Conservation (phyloP, 2,329 filamentous ascomycete genomes). For the Microcyclospora tardicrescens region DNA sequence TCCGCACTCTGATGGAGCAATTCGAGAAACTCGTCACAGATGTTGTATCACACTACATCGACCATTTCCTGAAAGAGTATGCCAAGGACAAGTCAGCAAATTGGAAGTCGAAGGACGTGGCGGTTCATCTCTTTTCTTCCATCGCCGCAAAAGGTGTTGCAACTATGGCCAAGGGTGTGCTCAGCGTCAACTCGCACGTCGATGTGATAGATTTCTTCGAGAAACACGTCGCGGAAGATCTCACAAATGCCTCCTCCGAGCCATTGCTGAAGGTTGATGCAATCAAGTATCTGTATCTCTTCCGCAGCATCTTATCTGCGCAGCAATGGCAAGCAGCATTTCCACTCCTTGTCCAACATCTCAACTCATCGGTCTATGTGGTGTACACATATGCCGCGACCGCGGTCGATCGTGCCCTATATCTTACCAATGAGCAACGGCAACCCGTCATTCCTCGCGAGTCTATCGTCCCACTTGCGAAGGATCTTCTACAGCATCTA, state of each 20-base stretch:
- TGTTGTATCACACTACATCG: conserved; percentile 78
- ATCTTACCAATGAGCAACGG: conserved; percentile 62
- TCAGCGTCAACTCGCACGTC: conserved; percentile 61
- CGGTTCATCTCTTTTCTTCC: conserved; percentile 90
- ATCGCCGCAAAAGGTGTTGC: conserved; percentile 85
- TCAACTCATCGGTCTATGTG: conserved; percentile 83
- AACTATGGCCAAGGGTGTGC: conserved; percentile 79
- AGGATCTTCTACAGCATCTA: conserved; percentile 75
- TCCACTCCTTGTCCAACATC: conserved; percentile 77
- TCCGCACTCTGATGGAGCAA: conserved; percentile 75
- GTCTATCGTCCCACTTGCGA: conserved; percentile 68
- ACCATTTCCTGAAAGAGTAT: conserved; percentile 67
- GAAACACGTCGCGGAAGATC: conserved; percentile 77
- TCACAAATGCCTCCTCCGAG: conserved; percentile 58
- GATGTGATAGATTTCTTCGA: conserved; percentile 93
- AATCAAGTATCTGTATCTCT: conserved; percentile 95
- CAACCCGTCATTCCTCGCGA: conserved; percentile 66
- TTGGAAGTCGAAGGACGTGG: conserved; percentile 97
- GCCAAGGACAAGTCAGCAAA: conserved; percentile 54
- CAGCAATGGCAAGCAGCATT: conserved; percentile 87
- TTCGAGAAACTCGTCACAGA: conserved; percentile 76
- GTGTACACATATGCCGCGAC: conserved; percentile 97
- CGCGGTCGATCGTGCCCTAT: conserved; percentile 84
- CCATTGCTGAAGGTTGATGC: conserved; percentile 92
- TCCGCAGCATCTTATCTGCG: conserved; percentile 85